These are phyloP conservation scores for Acer saccharum DNA, from an alignment of 345 rosid species.

Conservation along the genomic window DNA sequence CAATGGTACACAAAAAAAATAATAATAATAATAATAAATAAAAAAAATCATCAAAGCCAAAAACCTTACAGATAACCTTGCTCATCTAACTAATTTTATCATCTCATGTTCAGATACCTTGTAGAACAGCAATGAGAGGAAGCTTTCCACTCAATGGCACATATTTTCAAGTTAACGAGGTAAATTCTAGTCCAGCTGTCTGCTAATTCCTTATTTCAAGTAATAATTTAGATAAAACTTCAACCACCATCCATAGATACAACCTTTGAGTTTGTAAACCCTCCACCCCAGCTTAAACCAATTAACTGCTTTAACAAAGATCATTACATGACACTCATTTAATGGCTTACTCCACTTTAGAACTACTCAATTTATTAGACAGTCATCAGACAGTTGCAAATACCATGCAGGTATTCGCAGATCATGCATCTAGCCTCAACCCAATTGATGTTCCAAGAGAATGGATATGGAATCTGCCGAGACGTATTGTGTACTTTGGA, in stretches of 20 bases:
- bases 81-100: slow-evolving; percentile 23
- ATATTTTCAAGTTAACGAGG: slow-evolving; percentile 96
- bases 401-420: slow-evolving; percentile 77
- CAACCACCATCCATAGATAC: neutral
- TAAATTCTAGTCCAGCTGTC: slow-evolving; percentile 24
- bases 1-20: neutral
- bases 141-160: slow-evolving; percentile 94
- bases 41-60: slow-evolving; percentile 10
- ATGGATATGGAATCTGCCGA: slow-evolving; percentile 76
- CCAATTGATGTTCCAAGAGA: slow-evolving; percentile 80
- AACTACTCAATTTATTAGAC: neutral
- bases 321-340: neutral
- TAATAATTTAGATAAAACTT: neutral
- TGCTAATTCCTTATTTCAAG: neutral
- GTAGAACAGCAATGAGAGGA: slow-evolving; percentile 96
- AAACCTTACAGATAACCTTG: slow-evolving; percentile 12
- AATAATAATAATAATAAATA: too few relatives aligned
- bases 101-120: slow-evolving; percentile 67
- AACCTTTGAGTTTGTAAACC: slow-evolving; percentile 4
- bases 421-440: slow-evolving; percentile 72
- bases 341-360: neutral
- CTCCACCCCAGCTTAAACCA: slow-evolving; percentile 2
- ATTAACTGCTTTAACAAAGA: slow-evolving; percentile 3
- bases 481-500: slow-evolving; percentile 84
- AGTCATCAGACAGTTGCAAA: slow-evolving; percentile 16